These are phyloP conservation scores for Trichoderma koningii DNA, from an alignment of 2,329 filamentous ascomycete genomes.

Conservation along the genomic window DNA sequence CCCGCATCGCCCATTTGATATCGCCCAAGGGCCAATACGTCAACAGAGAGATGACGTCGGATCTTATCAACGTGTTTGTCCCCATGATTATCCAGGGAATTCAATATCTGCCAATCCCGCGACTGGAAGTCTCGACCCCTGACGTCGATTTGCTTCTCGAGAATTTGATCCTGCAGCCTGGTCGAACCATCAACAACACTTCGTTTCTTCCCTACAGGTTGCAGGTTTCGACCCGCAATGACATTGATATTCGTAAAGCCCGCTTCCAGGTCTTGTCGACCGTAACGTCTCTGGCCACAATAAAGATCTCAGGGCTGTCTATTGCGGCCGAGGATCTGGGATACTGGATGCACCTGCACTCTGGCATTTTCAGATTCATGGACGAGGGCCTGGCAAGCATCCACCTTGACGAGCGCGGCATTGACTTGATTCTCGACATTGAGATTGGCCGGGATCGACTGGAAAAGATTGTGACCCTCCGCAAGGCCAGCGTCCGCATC, in stretches of 20 bases:
- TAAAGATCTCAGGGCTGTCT: conserved; percentile 81
- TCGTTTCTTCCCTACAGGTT: conserved; percentile 88
- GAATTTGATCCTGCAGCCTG: conserved; percentile 87
- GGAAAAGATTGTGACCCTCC: conserved; percentile 79
- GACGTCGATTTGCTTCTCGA: conserved; percentile 84
- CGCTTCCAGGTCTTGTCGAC: conserved; percentile 61
- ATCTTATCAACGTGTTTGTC: conserved; percentile 77
- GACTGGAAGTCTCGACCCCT: conserved; percentile 82
- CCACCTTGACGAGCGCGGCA: conserved; percentile 79
- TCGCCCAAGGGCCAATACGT: conserved; percentile 65
- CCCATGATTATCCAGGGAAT: conserved; percentile 75
- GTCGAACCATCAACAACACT: conserved; percentile 76
- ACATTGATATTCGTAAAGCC: conserved; percentile 81
- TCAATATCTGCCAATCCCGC: conserved; percentile 86
- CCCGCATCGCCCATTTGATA: conserved; percentile 69
- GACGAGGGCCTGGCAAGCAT: conserved; percentile 88
- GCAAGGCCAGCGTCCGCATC: conserved; percentile 74
- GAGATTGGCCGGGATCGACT: conserved; percentile 77
- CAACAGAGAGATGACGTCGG: conserved; percentile 72
- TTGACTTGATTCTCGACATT: conserved; percentile 83
- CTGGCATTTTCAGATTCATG: conserved; percentile 70
- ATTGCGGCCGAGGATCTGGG: conserved; percentile 84
- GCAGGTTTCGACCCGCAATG: conserved; percentile 79
- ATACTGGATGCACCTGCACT: conserved; percentile 83
- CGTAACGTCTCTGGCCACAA: conserved; percentile 70